phyloP scores from a whole-genome alignment of 2,329 filamentous ascomycete species.

The Cercospora citrullina region DNA sequence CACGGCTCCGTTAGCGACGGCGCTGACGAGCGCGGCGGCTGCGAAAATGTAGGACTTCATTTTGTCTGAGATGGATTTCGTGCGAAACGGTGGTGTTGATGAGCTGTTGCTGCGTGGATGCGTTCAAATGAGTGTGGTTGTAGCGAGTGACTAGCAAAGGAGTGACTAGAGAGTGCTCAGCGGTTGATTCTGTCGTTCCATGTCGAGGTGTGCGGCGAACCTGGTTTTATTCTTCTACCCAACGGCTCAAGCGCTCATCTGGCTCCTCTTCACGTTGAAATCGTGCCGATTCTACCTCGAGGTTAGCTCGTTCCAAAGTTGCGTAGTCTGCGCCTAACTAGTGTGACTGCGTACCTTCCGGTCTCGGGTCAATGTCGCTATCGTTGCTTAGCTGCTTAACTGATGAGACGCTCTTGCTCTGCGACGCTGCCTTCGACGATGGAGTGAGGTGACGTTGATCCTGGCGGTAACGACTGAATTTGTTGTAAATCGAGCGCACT shows the following conservation, averaged over 20 bases:
- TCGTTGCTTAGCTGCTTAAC: neutral
- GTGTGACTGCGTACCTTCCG: constrained; percentile 13
- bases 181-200: neutral
- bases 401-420: neutral
- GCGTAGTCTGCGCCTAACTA: constrained; percentile 1
- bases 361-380: constrained; percentile 21
- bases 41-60: constrained; percentile 17
- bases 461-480: neutral
- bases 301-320: neutral
- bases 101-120: neutral
- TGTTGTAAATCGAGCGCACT: neutral
- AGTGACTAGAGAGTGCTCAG: constrained; percentile 4
- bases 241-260: neutral
- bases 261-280: neutral
- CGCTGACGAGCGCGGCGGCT: constrained; percentile 16
- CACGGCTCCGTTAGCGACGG: constrained; percentile 13
- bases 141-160: constrained; percentile 17
- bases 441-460: neutral
- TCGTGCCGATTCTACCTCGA: neutral
- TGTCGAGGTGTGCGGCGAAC: neutral
- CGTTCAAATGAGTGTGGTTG: constrained; percentile 10
- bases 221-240: constrained; percentile 15
- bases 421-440: neutral
- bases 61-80: neutral
- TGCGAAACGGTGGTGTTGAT: neutral